Evolutionary conservation across 305 asterid genomes (phyloP).

Genomic region (Fraxinus greggii): DNA sequence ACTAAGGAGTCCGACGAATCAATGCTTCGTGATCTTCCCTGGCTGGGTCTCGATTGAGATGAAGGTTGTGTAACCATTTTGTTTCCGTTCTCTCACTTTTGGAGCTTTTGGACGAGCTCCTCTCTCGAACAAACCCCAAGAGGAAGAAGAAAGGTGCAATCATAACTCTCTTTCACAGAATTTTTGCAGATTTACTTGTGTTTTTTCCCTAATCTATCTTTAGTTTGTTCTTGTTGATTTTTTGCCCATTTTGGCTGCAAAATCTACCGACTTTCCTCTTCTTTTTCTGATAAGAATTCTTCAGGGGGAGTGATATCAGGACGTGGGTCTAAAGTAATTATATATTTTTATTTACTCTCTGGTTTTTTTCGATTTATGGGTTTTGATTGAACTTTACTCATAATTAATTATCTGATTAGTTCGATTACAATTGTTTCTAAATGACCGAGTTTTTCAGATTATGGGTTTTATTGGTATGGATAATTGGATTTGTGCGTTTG

Average conservation of each 20-base stretch:
- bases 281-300: conserved; percentile 41
- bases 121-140: no score
- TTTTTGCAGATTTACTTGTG: no score
- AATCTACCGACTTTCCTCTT: no score
- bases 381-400: conserved; percentile 21
- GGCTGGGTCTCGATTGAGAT: conserved; percentile 95
- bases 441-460: conserved; percentile 19
- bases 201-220: no score
- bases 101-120: no score
- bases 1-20: conserved; percentile 91
- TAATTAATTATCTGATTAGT: conserved; percentile 16
- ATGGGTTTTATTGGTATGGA: conserved; percentile 26
- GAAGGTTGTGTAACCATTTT: conserved; percentile 56
- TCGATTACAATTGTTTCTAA: conserved; percentile 24
- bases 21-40: conserved; percentile 81
- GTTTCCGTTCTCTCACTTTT: no score
- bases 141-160: no score
- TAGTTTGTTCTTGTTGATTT: no score
- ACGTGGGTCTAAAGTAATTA: conserved; percentile 80
- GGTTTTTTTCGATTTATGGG: conserved; percentile 4
- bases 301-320: conserved; percentile 40
- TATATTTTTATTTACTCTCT: neutral
- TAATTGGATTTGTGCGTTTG: conserved; percentile 25
- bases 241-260: no score
- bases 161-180: no score